Percentiles rank a stretch among this genome's conserved stretches.
Evolutionary conservation across 495 filamentous ascomycete genomes (phyloP).

Genomic region (Penicillium angulare): DNA sequence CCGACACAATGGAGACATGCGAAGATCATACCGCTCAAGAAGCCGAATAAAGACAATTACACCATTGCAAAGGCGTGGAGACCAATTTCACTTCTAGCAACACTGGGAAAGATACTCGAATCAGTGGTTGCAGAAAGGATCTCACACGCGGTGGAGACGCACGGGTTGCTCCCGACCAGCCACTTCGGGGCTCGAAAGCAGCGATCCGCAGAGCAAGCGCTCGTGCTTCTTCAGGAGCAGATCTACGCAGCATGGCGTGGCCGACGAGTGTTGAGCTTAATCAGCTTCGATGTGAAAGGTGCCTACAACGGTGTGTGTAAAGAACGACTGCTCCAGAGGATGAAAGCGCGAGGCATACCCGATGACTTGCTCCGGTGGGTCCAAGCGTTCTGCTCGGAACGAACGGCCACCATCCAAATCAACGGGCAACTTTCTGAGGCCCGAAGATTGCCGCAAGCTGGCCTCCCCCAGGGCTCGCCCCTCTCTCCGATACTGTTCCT

Average conservation of each 20-base stretch:
- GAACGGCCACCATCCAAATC: slow-evolving; percentile 19
- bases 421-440: no score
- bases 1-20: slow-evolving; percentile 14
- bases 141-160: slow-evolving; percentile 19
- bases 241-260: slow-evolving; percentile 22
- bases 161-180: slow-evolving; percentile 9
- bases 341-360: slow-evolving; percentile 31
- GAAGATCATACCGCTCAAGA: slow-evolving; percentile 21
- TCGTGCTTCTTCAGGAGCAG: slow-evolving; percentile 26
- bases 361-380: slow-evolving; percentile 29
- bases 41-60: slow-evolving; percentile 24
- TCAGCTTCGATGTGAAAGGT: slow-evolving; percentile 43
- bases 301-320: slow-evolving; percentile 40
- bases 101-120: slow-evolving; percentile 30
- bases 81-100: slow-evolving; percentile 27
- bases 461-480: slow-evolving; percentile 29
- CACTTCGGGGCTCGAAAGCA: slow-evolving; percentile 7
- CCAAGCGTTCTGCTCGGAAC: slow-evolving; percentile 26
- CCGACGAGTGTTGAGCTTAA: slow-evolving; percentile 23
- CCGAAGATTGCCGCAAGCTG: no score
- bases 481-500: slow-evolving; percentile 33
- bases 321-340: slow-evolving; percentile 29
- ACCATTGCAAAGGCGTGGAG: slow-evolving; percentile 22
- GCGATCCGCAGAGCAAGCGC: slow-evolving; percentile 18
- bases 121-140: slow-evolving; percentile 30